Evolutionary conservation across 768 basidiomycete species (phyloP).

Genomic region (Leccinum arenicola): DNA sequence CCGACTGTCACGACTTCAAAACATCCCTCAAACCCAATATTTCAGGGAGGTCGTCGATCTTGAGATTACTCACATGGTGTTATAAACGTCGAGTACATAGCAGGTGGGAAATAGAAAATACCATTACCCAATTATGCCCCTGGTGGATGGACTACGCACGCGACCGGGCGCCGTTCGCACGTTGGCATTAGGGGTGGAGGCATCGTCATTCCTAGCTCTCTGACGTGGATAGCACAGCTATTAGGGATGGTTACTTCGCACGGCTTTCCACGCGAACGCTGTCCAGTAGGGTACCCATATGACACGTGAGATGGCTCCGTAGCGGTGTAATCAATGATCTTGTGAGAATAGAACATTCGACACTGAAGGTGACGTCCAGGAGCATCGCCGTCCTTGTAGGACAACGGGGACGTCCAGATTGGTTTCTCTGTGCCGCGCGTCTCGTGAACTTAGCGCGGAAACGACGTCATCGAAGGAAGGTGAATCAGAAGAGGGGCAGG

Average conservation of each 20-base stretch:
- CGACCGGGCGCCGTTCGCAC: background rate
- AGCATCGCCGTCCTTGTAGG: background rate
- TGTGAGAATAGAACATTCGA: background rate
- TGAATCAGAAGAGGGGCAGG: background rate
- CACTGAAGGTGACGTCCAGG: background rate
- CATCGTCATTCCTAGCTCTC: background rate
- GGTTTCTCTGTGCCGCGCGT: background rate
- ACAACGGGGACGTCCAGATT: background rate
- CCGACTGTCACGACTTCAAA: no score
- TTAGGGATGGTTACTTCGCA: background rate
- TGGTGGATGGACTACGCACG: background rate
- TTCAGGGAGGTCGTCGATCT: no score
- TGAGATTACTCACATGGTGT: no score
- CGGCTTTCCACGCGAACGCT: background rate
- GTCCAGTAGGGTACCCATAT: background rate
- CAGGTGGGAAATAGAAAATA: no score
- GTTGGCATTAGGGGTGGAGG: background rate
- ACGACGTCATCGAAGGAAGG: background rate
- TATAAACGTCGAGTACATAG: no score
- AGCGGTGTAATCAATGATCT: background rate
- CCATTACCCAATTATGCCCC: no score
- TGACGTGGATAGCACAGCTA: background rate
- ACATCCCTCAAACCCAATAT: no score
- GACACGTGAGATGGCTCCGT: background rate
- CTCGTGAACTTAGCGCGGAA: background rate